Conservation (phyloP, 805 yeast species). For the Yamadazyma akitaensis region DNA sequence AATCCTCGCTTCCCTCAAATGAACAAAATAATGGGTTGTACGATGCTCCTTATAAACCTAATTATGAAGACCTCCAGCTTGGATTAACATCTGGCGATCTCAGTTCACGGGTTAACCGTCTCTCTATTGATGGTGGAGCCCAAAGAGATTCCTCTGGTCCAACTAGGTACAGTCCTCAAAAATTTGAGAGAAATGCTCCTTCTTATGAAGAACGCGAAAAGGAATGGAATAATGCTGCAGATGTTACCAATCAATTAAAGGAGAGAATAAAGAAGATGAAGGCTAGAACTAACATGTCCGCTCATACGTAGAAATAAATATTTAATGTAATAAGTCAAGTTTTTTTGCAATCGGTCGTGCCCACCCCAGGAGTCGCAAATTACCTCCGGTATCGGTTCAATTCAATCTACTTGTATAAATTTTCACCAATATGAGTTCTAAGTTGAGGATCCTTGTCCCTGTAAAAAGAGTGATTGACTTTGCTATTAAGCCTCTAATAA, state of each 20-base stretch:
- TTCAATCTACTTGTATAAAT: neutral
- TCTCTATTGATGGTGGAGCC: slow-evolving; percentile 29
- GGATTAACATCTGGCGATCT: slow-evolving; percentile 34
- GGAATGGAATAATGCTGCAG: slow-evolving; percentile 83
- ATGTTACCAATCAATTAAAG: slow-evolving; percentile 79
- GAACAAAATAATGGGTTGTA: slow-evolving; percentile 1
- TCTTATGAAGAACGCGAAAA: slow-evolving; percentile 21
- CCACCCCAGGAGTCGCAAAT: neutral
- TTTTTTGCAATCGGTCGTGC: slow-evolving; percentile 7
- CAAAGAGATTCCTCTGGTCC: slow-evolving; percentile 7
- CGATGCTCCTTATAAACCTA: slow-evolving; percentile 4
- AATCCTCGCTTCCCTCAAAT: slow-evolving; percentile 3
- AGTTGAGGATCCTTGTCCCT: slow-evolving; percentile 80
- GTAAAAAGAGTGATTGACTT: slow-evolving; percentile 93
- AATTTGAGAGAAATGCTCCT: slow-evolving; percentile 1
- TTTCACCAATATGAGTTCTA: slow-evolving; percentile 28
- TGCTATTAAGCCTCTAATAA: slow-evolving; percentile 89
- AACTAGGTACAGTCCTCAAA: slow-evolving; percentile 1
- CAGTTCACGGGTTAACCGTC: slow-evolving; percentile 38
- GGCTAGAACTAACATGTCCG: slow-evolving; percentile 29
- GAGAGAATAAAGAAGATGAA: slow-evolving; percentile 90
- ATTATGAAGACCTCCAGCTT: neutral
- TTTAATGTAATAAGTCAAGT: neutral
- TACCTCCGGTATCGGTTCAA: slow-evolving; percentile 9
- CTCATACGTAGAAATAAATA: neutral